Evolutionary conservation across 208 protist species (phyloP), one percentile per base, ranked within the genome.

Genomic region (Trypanosoma mega): DNA sequence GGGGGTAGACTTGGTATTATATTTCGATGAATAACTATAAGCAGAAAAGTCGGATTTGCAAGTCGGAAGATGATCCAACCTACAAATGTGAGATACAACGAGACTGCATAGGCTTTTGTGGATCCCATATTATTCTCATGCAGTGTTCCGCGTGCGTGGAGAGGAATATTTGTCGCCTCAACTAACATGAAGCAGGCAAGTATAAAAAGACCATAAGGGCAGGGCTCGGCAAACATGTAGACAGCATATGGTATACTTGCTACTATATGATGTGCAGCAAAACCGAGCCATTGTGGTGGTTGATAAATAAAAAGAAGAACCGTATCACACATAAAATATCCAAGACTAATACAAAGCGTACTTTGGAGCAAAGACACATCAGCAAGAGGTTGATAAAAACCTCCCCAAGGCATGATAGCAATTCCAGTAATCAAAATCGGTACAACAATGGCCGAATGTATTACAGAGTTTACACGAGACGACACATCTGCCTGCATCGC

Each of bases 21-120:
- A 6, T 64, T 44, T 24, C 34, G 30, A 27, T 85, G 63, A 21
- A 65, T 48, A 9, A 60, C 57, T 39, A 73, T 74, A 23, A 85
- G 12, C 20, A 68, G 48, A 29, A 43, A 39, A 29, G 64, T 54
- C n/a, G 74, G 70, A 33, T 72, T 71, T 20, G 62, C 41, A n/a
- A 76, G 50, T 30, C 78, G 78, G 56, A 78, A 81, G 16, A 81
- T 20, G 39, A 85, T 53, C 74, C 78, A 85, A 21, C 47, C 51
- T 1, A 68, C 33, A 29, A 64, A 61, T 12, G 60, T 73, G 1
- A 45, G 49, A 55, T 85, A 80, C 16, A 80, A 49, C 5, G 67
- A 24, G 30, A 62, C 44, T 1, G 54, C 34, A 44, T 76, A 85
- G 4, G 53, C 21, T 14, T 50, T 50, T 21, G 47, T 59, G 2